Evolutionary conservation across 306 rosid genomes (phyloP).

Genomic region (Nissolia schottii): DNA sequence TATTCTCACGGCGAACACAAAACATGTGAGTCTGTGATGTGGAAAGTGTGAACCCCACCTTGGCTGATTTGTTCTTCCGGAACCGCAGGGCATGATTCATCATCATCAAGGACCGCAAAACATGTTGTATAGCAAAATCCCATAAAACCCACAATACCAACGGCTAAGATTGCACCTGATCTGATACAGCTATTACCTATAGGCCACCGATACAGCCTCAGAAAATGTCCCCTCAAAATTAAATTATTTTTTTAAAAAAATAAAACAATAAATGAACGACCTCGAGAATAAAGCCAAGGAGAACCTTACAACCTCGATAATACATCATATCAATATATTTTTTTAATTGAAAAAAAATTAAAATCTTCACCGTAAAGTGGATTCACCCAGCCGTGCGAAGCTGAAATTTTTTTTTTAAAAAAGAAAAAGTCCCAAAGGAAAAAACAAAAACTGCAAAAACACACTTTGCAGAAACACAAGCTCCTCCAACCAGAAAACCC

Average conservation of each 20-base stretch:
- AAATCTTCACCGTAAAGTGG: slow-evolving; percentile 28
- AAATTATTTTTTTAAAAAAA: no score
- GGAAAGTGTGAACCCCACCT: background rate
- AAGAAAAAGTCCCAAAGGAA: background rate
- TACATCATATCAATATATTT: background rate
- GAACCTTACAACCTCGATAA: slow-evolving; percentile 26
- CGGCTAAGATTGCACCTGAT: background rate
- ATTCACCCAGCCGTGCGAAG: slow-evolving; percentile 66
- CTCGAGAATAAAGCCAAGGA: slow-evolving; percentile 12
- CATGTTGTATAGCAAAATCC: background rate
- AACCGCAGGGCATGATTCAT: background rate
- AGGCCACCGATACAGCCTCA: background rate
- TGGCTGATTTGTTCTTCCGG: background rate
- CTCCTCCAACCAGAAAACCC: background rate
- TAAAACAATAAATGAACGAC: slow-evolving; percentile 8
- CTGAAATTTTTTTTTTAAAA: slow-evolving; percentile 18
- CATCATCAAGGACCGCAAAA: background rate
- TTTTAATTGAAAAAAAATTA: background rate
- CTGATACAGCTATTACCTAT: background rate
- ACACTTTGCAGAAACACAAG: slow-evolving; percentile 9
- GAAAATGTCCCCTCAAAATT: background rate
- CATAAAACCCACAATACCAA: background rate
- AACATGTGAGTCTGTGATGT: background rate
- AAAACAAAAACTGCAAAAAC: slow-evolving; percentile 23
- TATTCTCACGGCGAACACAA: background rate